A percentile compares a stretch with the other conserved stretches of the same genome.
Conservation (phyloP, 768 basidiomycete genomes). For the Rhodotorula toruloides region DNA sequence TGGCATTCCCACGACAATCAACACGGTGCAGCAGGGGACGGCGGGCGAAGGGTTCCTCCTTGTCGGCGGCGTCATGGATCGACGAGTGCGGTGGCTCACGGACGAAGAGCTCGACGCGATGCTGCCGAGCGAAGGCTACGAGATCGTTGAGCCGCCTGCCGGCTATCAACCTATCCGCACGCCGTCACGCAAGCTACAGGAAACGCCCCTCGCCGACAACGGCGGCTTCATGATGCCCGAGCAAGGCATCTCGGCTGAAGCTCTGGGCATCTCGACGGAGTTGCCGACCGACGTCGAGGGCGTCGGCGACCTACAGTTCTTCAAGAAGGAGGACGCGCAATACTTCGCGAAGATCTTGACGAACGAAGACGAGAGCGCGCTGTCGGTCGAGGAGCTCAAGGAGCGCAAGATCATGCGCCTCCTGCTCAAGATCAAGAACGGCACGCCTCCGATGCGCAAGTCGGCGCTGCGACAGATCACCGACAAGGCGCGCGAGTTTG, state of each 20-base stretch:
- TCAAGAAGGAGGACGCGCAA: slow-evolving; percentile 95
- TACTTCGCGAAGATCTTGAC: slow-evolving; percentile 74
- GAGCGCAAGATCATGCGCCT: slow-evolving; percentile 99
- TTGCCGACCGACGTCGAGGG: slow-evolving; percentile 96
- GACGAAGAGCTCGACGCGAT: slow-evolving; percentile 93
- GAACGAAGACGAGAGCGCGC: slow-evolving; percentile 70
- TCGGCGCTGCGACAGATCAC: slow-evolving; percentile 96
- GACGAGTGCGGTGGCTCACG: slow-evolving; percentile 88
- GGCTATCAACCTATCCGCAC: slow-evolving; percentile 78
- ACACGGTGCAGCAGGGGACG: slow-evolving; percentile 31
- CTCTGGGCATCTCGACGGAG: slow-evolving; percentile 79
- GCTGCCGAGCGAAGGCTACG: slow-evolving; percentile 79
- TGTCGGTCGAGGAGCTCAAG: slow-evolving; percentile 96
- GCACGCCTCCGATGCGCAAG: slow-evolving; percentile 95
- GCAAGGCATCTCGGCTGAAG: slow-evolving; percentile 77
- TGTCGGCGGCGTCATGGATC: slow-evolving; percentile 67
- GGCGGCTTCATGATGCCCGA: slow-evolving; percentile 87
- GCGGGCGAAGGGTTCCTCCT: slow-evolving; percentile 40
- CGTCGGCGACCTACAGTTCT: slow-evolving; percentile 92
- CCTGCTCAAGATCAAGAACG: slow-evolving; percentile 97
- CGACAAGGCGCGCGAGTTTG: slow-evolving; percentile 97
- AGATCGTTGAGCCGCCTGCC: slow-evolving; percentile 85
- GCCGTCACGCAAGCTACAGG: slow-evolving; percentile 54
- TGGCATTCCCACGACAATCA: slow-evolving; percentile 48
- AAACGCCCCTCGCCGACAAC: slow-evolving; percentile 55